Evolutionary conservation across 2,329 filamentous ascomycete species (phyloP).

Genomic region (Trichoderma asperellum): DNA sequence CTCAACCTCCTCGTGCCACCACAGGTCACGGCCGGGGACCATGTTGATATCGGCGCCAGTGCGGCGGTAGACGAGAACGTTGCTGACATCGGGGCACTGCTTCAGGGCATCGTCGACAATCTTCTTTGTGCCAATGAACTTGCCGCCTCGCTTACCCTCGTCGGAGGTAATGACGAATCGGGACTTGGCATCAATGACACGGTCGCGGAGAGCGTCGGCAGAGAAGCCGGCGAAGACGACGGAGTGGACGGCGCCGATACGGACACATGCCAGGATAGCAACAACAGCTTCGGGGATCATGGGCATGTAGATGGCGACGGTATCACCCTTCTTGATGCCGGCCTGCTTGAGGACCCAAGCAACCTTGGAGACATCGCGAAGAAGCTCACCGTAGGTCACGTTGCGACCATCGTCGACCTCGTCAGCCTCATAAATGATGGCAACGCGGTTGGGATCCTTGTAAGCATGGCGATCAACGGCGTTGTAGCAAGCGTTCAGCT

Average conservation of each 20-base stretch:
- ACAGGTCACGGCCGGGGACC: constrained; percentile 85
- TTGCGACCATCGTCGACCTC: constrained; percentile 84
- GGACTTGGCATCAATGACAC: constrained; percentile 86
- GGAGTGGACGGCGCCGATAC: constrained; percentile 95
- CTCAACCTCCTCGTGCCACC: constrained; percentile 99
- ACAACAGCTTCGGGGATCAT: constrained; percentile 98
- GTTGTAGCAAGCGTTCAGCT: constrained; percentile 95
- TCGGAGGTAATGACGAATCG: constrained; percentile 96
- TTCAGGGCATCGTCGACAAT: constrained; percentile 97
- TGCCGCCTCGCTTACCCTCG: constrained; percentile 96
- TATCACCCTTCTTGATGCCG: constrained; percentile 96
- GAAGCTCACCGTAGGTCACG: constrained; percentile 90
- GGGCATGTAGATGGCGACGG: constrained; percentile 93
- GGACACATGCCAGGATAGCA: constrained; percentile 85
- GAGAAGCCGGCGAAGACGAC: constrained; percentile 98
- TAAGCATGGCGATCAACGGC: constrained; percentile 96
- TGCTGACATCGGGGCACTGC: constrained; percentile 86
- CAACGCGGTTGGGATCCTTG: constrained; percentile 88
- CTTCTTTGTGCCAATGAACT: constrained; percentile 97
- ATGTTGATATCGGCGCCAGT: constrained; percentile 91
- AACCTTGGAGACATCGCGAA: constrained; percentile 86
- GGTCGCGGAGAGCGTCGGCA: constrained; percentile 91
- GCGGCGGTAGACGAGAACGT: constrained; percentile 91
- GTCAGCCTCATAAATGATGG: constrained; percentile 98
- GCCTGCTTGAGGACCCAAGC: constrained; percentile 91